phyloP scores from a whole-genome alignment of 345 rosid species.

The Trapa bicornis region DNA sequence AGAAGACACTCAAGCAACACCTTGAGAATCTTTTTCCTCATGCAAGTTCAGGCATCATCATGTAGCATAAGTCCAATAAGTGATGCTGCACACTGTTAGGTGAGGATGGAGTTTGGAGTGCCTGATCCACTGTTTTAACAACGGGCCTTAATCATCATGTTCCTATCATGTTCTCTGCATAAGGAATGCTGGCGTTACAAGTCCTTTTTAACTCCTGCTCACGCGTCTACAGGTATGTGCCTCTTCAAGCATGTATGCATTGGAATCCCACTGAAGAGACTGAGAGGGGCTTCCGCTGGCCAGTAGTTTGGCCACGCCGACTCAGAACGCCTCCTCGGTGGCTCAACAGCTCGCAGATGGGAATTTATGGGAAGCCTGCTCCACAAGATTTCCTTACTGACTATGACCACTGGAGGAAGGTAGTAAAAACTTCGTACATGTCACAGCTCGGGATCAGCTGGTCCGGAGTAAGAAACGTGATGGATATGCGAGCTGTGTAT shows the following conservation, averaged over 20 bases:
- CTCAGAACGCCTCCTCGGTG: conserved; percentile 61
- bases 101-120: too few species aligned
- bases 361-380: conserved; percentile 85
- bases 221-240: conserved; percentile 56
- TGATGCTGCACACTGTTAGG: too few species aligned
- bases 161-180: neutral
- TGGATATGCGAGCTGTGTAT: conserved; percentile 95
- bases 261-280: conserved; percentile 28
- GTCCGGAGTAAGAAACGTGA: conserved; percentile 67
- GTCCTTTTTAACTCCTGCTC: neutral
- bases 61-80: neutral
- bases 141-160: neutral
- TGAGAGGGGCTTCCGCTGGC: conserved; percentile 71
- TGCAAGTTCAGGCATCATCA: neutral
- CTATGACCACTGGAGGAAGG: conserved; percentile 69
- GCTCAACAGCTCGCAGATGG: conserved; percentile 79
- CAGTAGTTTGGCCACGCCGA: conserved; percentile 59
- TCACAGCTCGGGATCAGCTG: conserved; percentile 70
- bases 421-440: conserved; percentile 55
- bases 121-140: too few species aligned
- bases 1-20: neutral
- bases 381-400: conserved; percentile 64
- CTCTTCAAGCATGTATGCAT: conserved; percentile 79
- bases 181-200: neutral
- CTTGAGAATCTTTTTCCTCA: neutral